A percentile compares a stretch with the other conserved stretches of the same genome.
Evolutionary conservation across 495 filamentous ascomycete genomes (phyloP).

Genomic region (Aspergillus taichungensis): DNA sequence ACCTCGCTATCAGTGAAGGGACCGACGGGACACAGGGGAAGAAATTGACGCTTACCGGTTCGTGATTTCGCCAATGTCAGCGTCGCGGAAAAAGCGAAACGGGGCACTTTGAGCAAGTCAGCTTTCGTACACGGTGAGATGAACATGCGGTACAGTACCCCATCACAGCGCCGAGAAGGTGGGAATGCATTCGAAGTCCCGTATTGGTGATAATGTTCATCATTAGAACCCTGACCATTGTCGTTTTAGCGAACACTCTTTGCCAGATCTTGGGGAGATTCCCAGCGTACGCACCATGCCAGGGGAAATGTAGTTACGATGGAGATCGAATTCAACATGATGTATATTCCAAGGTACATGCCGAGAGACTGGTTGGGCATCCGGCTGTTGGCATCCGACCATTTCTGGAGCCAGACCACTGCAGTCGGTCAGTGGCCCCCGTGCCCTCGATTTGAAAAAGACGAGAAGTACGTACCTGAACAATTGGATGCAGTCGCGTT

Average conservation of each 20-base stretch:
- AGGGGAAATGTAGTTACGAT: conserved; percentile 17
- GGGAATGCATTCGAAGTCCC: conserved; percentile 19
- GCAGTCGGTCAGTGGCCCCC: neutral
- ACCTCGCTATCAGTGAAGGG: neutral
- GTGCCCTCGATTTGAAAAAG: neutral
- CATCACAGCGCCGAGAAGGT: conserved; percentile 20
- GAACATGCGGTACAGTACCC: conserved; percentile 1
- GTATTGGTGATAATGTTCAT: conserved; percentile 20
- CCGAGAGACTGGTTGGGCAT: conserved; percentile 16
- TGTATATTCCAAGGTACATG: conserved; percentile 40
- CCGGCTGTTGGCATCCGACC: conserved; percentile 33
- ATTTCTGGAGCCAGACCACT: conserved; percentile 40
- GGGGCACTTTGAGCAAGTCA: conserved; percentile 18
- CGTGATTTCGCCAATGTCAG: conserved; percentile 5
- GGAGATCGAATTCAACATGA: conserved; percentile 21
- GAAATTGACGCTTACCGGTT: conserved; percentile 1
- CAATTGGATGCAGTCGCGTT: no score
- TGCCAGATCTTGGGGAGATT: no score
- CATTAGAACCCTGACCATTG: conserved; percentile 5
- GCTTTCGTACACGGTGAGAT: neutral
- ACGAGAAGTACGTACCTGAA: no score
- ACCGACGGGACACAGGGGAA: neutral
- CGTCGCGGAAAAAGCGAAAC: conserved; percentile 15
- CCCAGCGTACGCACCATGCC: conserved; percentile 22
- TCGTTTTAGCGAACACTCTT: no score